phyloP scores from a whole-genome alignment of 2,329 filamentous ascomycete genomes.

The Lecanicillium sp. region DNA sequence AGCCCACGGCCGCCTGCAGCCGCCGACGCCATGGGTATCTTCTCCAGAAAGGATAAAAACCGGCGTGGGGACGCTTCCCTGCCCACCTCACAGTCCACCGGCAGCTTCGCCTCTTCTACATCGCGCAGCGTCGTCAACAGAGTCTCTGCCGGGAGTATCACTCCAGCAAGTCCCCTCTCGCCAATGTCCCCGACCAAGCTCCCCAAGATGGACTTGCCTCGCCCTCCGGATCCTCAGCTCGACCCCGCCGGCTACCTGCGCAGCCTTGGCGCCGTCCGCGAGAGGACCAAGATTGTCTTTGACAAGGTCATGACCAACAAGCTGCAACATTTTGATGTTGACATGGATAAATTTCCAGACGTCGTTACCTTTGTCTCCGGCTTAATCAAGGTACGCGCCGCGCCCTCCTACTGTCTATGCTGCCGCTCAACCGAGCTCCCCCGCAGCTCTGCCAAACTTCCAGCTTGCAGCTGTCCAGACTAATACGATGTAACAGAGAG shows the following conservation, averaged over 20 bases:
- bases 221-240: slow-evolving; percentile 77
- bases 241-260: slow-evolving; percentile 88
- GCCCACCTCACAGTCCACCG: slow-evolving; percentile 41
- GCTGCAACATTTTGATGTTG: slow-evolving; percentile 81
- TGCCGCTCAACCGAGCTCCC: not conserved
- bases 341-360: slow-evolving; percentile 75
- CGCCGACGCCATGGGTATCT: slow-evolving; percentile 44
- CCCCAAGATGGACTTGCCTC: slow-evolving; percentile 74
- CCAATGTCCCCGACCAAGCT: slow-evolving; percentile 50
- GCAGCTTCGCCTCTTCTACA: slow-evolving; percentile 45
- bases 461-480: not conserved
- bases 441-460: not conserved
- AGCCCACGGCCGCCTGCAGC: not conserved
- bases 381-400: slow-evolving; percentile 74
- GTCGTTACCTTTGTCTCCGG: slow-evolving; percentile 84
- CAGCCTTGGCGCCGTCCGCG: slow-evolving; percentile 82
- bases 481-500: slow-evolving; percentile 33
- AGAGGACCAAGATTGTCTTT: slow-evolving; percentile 66
- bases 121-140: slow-evolving; percentile 46
- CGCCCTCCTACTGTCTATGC: not conserved
- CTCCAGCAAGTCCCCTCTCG: slow-evolving; percentile 42
- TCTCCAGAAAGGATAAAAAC: slow-evolving; percentile 49
- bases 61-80: slow-evolving; percentile 37
- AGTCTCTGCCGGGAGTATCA: slow-evolving; percentile 43
- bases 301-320: slow-evolving; percentile 72